Evolutionary conservation across 257 asterid genomes (phyloP), one percentile per base, ranked within the genome.

Genomic region (Leptodermis oblonga): DNA sequence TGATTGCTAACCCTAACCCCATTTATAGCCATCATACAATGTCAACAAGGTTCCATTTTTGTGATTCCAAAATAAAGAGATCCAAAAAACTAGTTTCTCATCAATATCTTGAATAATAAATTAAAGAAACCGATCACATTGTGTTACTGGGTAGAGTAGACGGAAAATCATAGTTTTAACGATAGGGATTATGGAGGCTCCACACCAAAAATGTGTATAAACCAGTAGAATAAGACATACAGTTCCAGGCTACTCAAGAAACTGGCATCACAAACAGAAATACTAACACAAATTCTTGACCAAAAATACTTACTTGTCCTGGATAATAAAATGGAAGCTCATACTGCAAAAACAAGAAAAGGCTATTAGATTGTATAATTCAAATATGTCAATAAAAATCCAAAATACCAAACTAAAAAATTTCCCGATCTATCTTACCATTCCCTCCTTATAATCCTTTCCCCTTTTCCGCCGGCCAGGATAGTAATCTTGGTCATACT

Each of bases 391-490:
- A 59, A 73, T 49, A n/a, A 60, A 53, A 78, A 23, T 51, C 22
- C 11, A 59, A 20, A 60, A 53, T 13, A 18, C 15, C 60, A 74
- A 70, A 48, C 55, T 36, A 62, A 12, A 61, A 73, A 73, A 34
- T 46, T 66, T 64, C 62, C n/a, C n/a, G 54, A 34, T 26, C 68
- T 58, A 23, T 52, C 77, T 59, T 80, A 92, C 98, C 98, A 92
- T 90, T 72, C 85, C 97, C 85, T 88, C 88, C 68, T 85, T 72
- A 79, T 88, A 92, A 73, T 92, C 95, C 84, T 92, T 85, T 79
- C 98, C 98, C 76, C 97, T 82, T 80, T 92, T 92, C 78, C 98
- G 84, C 82, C 98, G 83, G 42, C 98, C 97, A 73, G 97, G 97
- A 74, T 90, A 89, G 84, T 88, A 87, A 82, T 92, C 98, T 76